These are phyloP conservation scores for Scedosporium apiospermum DNA, from an alignment of 2,329 filamentous ascomycete species.

Conservation along the genomic window DNA sequence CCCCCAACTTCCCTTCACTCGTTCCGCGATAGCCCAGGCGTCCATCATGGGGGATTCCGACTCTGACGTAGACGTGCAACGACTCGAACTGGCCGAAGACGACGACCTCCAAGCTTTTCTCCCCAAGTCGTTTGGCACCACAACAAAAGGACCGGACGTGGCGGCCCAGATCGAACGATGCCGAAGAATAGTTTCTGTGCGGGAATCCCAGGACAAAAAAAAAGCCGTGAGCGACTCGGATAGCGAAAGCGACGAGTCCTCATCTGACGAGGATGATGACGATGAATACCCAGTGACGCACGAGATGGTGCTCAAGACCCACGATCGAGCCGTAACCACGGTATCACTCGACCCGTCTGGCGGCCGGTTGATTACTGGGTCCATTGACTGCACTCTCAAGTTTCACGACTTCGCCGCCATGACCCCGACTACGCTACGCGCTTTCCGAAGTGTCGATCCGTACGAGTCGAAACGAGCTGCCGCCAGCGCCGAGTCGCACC, in stretches of 20 bases:
- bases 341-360: slow-evolving; percentile 79
- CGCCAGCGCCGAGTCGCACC: slow-evolving; percentile 70
- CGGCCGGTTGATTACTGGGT: slow-evolving; percentile 78
- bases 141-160: slow-evolving; percentile 62
- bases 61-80: slow-evolving; percentile 39
- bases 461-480: slow-evolving; percentile 60
- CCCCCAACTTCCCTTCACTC: neutral
- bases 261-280: slow-evolving; percentile 42
- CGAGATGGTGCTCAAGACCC: slow-evolving; percentile 85
- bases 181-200: slow-evolving; percentile 41
- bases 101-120: slow-evolving; percentile 69
- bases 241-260: slow-evolving; percentile 25
- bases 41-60: slow-evolving; percentile 42
- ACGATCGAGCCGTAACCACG: slow-evolving; percentile 78
- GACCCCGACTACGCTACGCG: slow-evolving; percentile 87
- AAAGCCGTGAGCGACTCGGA: slow-evolving; percentile 29
- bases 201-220: slow-evolving; percentile 10
- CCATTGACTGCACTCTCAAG: slow-evolving; percentile 83
- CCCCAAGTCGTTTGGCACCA: slow-evolving; percentile 78
- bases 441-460: slow-evolving; percentile 88
- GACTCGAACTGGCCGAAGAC: slow-evolving; percentile 44
- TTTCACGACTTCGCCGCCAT: slow-evolving; percentile 93
- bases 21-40: neutral
- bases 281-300: slow-evolving; percentile 91
- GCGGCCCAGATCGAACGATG: slow-evolving; percentile 73